Conservation (phyloP, 2,329 filamentous ascomycete species). For the Penicillium sp. region DNA sequence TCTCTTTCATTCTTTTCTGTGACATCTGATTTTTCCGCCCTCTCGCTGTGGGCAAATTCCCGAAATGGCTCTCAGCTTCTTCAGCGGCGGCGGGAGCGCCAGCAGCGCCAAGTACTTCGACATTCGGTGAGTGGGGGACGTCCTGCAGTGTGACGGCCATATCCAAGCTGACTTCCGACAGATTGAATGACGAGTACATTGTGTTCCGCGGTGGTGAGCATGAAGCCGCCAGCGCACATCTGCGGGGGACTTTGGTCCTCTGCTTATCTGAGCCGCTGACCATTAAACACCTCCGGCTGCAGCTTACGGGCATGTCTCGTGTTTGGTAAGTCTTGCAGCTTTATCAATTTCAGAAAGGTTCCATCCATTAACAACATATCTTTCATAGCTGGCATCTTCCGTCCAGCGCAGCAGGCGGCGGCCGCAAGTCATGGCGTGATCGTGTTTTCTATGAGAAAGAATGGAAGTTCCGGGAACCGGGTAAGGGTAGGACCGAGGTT, state of each 20-base stretch:
- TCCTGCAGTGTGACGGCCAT: background rate
- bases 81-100: constrained; percentile 42
- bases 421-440: constrained; percentile 43
- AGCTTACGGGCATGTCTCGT: constrained; percentile 68
- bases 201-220: constrained; percentile 73
- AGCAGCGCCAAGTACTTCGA: constrained; percentile 52
- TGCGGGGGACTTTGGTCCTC: constrained; percentile 72
- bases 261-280: constrained; percentile 68
- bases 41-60: constrained; percentile 20
- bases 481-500: constrained; percentile 52
- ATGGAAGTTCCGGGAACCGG: constrained; percentile 65
- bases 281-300: constrained; percentile 70
- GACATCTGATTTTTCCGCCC: constrained; percentile 8
- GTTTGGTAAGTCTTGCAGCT: constrained; percentile 57
- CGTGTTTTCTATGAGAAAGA: constrained; percentile 64
- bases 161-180: constrained; percentile 38
- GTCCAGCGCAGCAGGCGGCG: constrained; percentile 37
- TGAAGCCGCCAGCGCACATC: constrained; percentile 71
- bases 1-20: background rate
- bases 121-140: constrained; percentile 41
- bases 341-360: background rate
- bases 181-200: constrained; percentile 75
- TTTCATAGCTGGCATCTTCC: constrained; percentile 36
- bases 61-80: constrained; percentile 48
- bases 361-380: background rate